Base-by-base conservation (phyloP, 2,329 filamentous ascomycete genomes). In the Cercospora canescens region DNA sequence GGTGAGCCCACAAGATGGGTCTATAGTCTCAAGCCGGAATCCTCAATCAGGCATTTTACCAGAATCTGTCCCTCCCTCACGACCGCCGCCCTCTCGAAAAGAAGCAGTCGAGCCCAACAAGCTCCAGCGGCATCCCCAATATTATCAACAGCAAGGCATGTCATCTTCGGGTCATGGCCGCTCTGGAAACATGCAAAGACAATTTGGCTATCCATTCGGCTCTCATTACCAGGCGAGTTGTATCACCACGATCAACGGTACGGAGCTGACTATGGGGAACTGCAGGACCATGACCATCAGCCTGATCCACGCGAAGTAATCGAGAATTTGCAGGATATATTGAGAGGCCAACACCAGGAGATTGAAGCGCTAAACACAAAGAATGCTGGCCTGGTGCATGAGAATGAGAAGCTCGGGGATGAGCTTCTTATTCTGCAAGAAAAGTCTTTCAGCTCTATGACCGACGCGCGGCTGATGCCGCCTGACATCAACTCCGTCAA, bases 401-500 rank as follows among this genome's bases (percentile, higher is more conserved):
- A 50, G 9, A 50, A 26, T 21, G 45, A 50, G 45, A 50, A 63
- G 35, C 63, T 62, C 18, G 66, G 60, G 34, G 62, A 64, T 6
- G 60, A 65, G n/a, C 35, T 67, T 35, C 62, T 54, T 2, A 18
- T 41, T 8, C 52, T 67, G 11, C 66, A 67, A 21, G 52, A 52
- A 34, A 58, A 30, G 16, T 48, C 55, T 18, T 67, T 67, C 55
- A 50, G 59, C 21, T 48, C 37, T 18, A 58, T 67, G 35, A 24
- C 50, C 18, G 63, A 63, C 28, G 55, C 50, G 12, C 52, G 63
- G 9, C 65, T 55, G n/a, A 61, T 50, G 26, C 66, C 66, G 6
- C 54, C 62, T 14, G 59, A 65, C 18, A 63, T 65, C 34, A 61
- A 59, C 9, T 55, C 39, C 11, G 39, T 67, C 21, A 62, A 57